A percentile compares a stretch with the other conserved stretches of the same genome.
These are phyloP conservation scores for Favolaschia claudopus DNA, from an alignment of 768 basidiomycete genomes.

Conservation along the genomic window DNA sequence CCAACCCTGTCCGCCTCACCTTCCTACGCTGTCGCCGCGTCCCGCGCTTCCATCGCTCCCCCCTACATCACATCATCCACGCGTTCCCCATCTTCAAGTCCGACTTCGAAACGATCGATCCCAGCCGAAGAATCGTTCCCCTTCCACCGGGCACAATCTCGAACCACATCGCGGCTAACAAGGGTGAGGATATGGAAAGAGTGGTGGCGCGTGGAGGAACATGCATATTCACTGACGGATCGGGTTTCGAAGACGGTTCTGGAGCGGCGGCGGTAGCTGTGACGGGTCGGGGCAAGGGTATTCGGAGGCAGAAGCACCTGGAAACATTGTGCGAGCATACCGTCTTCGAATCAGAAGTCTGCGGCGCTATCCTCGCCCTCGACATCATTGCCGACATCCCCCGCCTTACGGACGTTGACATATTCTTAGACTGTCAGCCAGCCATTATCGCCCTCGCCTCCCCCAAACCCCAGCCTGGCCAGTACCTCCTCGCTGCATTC, in stretches of 20 bases:
- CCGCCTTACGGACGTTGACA: neutral
- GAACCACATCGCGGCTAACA: neutral
- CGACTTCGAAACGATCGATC: neutral
- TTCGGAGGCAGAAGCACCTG: neutral
- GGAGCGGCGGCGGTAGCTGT: neutral
- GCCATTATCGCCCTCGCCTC: neutral
- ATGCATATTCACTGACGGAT: conserved; percentile 1
- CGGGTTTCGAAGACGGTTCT: neutral
- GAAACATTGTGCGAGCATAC: neutral
- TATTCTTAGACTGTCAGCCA: conserved; percentile 2
- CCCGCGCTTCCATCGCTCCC: neutral
- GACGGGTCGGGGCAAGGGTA: neutral
- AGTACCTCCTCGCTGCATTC: neutral
- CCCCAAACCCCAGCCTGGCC: neutral
- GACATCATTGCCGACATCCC: neutral
- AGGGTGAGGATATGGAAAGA: neutral
- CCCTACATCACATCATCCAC: neutral
- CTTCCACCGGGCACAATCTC: neutral
- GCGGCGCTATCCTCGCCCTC: neutral
- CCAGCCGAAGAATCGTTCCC: neutral
- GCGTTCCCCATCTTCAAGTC: neutral
- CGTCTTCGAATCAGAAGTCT: neutral
- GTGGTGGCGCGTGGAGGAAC: neutral
- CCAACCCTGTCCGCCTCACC: neutral
- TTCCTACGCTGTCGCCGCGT: neutral